Evolutionary conservation across 2,329 filamentous ascomycete genomes (phyloP).

Genomic region (Colletotrichum sp.): DNA sequence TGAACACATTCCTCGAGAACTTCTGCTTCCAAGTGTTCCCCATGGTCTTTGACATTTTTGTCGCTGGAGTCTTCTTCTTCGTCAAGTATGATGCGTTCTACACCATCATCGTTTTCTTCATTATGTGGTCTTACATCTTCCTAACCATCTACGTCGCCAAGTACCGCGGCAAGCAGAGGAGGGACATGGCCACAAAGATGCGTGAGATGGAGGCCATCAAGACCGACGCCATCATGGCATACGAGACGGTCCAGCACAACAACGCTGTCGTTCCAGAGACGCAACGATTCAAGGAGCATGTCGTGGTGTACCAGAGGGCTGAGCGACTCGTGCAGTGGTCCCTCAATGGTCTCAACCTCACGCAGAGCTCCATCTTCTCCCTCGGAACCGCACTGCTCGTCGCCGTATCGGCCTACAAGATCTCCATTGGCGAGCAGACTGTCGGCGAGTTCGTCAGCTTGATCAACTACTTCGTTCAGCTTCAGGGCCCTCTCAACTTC

Average conservation of each 20-base stretch:
- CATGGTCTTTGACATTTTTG: constrained; percentile 53
- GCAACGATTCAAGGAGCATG: constrained; percentile 59
- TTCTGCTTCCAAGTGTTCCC: constrained; percentile 55
- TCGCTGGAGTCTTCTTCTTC: constrained; percentile 53
- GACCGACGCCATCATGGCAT: constrained; percentile 53
- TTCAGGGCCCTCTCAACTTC: constrained; percentile 66
- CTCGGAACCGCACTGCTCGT: constrained; percentile 64
- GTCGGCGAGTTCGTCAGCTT: constrained; percentile 63
- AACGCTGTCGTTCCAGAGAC: constrained; percentile 66
- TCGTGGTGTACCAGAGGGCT: constrained; percentile 60
- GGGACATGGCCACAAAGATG: constrained; percentile 47
- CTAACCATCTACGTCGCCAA: constrained; percentile 56
- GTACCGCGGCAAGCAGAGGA: constrained; percentile 45
- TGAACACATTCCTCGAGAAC: constrained; percentile 54
- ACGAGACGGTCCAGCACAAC: constrained; percentile 68
- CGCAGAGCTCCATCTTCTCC: constrained; percentile 68
- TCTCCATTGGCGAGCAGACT: constrained; percentile 56
- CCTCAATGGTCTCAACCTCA: constrained; percentile 63
- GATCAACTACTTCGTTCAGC: constrained; percentile 64
- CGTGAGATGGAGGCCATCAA: constrained; percentile 47
- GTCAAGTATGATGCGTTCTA: constrained; percentile 51
- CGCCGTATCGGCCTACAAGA: constrained; percentile 66
- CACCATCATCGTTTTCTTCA: constrained; percentile 50
- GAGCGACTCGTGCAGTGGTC: constrained; percentile 62
- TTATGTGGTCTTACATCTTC: constrained; percentile 55